phyloP scores from a whole-genome alignment of 2,329 filamentous ascomycete genomes.

The Botrytis paeoniae region DNA sequence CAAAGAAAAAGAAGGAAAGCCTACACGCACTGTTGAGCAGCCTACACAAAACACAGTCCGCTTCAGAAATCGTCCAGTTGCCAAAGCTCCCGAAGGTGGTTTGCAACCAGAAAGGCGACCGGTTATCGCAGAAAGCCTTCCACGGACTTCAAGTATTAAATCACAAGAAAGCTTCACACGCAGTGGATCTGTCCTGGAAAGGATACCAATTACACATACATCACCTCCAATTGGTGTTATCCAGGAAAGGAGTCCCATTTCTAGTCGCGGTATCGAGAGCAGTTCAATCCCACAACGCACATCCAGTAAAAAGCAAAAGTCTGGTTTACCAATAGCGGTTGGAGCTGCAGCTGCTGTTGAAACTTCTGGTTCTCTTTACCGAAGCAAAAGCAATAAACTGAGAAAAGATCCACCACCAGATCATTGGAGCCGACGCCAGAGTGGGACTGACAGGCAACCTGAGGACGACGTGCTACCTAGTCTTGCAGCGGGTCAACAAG shows the following conservation, averaged over 20 bases:
- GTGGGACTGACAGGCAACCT: slow-evolving; percentile 44
- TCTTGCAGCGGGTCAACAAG: neutral
- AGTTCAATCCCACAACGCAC: slow-evolving; percentile 45
- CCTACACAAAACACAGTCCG: slow-evolving; percentile 34
- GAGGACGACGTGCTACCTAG: slow-evolving; percentile 24
- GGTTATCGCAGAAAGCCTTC: slow-evolving; percentile 36
- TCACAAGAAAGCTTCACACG: slow-evolving; percentile 40
- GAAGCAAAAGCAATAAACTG: slow-evolving; percentile 57
- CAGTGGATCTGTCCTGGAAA: slow-evolving; percentile 36
- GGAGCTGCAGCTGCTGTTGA: slow-evolving; percentile 22
- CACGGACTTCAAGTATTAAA: slow-evolving; percentile 37
- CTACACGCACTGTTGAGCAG: slow-evolving; percentile 33
- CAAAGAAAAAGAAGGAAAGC: slow-evolving; percentile 52
- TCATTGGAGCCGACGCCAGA: slow-evolving; percentile 44
- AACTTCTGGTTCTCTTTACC: slow-evolving; percentile 40
- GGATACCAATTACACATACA: slow-evolving; percentile 27
- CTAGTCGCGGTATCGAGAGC: neutral
- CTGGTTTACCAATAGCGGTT: slow-evolving; percentile 40
- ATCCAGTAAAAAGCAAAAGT: slow-evolving; percentile 59
- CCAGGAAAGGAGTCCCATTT: slow-evolving; percentile 16
- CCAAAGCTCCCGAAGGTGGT: slow-evolving; percentile 28
- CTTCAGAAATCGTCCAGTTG: slow-evolving; percentile 35
- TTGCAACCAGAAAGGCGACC: slow-evolving; percentile 29
- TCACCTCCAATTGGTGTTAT: slow-evolving; percentile 18
- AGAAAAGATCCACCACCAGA: slow-evolving; percentile 57